Percentiles rank a stretch among this genome's conserved stretches.
Evolutionary conservation across 306 rosid genomes (phyloP).

Genomic region (Cicer pinnatifidum): DNA sequence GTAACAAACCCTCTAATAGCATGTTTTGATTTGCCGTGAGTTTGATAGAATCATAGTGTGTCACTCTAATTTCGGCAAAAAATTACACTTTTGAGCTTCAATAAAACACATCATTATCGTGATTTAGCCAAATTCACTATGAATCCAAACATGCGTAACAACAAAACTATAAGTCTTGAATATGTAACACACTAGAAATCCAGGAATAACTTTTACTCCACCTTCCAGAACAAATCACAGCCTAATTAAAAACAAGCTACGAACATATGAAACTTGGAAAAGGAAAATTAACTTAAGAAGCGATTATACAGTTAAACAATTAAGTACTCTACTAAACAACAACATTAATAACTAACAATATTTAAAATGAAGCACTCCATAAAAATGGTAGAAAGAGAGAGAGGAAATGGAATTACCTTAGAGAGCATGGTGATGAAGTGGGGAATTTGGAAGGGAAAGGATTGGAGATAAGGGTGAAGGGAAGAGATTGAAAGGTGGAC

Average conservation of each 20-base stretch:
- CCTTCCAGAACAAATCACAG: slow-evolving; percentile 6
- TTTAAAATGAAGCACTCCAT: slow-evolving; percentile 15
- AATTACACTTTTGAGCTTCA: too few relatives aligned
- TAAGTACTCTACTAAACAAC: slow-evolving; percentile 2
- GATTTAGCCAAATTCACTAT: too few relatives aligned
- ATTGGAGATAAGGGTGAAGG: slow-evolving; percentile 31
- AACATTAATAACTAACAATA: background rate
- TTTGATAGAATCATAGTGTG: too few relatives aligned
- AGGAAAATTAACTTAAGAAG: background rate
- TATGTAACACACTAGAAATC: background rate
- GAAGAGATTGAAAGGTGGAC: slow-evolving; percentile 26
- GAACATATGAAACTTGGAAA: background rate
- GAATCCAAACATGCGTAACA: background rate
- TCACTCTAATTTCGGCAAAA: too few relatives aligned
- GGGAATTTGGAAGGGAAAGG: slow-evolving; percentile 27
- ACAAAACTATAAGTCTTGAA: slow-evolving; percentile 31
- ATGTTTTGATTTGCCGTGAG: too few relatives aligned
- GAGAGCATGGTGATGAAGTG: slow-evolving; percentile 16
- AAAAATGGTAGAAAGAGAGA: background rate
- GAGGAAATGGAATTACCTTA: slow-evolving; percentile 42
- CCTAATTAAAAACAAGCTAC: background rate
- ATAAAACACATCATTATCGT: too few relatives aligned
- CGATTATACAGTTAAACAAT: slow-evolving; percentile 10
- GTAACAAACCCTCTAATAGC: slow-evolving; percentile 19
- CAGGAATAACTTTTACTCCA: background rate